Percentiles rank a stretch among this genome's conserved stretches.
These are phyloP conservation scores for Platismatia glauca DNA, from an alignment of 495 filamentous ascomycete genomes.

Conservation along the genomic window DNA sequence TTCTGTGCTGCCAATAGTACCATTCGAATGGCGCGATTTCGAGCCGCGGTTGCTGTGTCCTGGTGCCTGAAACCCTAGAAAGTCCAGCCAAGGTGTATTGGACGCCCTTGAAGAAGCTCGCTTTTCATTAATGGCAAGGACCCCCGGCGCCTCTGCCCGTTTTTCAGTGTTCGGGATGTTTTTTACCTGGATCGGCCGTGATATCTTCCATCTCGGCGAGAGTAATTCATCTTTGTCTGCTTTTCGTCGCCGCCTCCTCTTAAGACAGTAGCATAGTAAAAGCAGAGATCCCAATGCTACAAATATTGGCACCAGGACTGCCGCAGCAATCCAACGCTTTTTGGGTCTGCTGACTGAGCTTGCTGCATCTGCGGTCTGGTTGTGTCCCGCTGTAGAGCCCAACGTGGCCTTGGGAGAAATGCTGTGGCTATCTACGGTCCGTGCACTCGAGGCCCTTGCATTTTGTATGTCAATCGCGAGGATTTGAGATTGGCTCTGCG, in stretches of 20 bases:
- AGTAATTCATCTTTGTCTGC: not conserved
- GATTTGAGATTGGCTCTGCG: slow-evolving; percentile 36
- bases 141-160: not conserved
- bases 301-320: slow-evolving; percentile 36
- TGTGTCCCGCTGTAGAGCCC: not conserved
- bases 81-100: slow-evolving; percentile 11
- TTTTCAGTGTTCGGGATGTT: not conserved
- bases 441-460: slow-evolving; percentile 6
- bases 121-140: not conserved
- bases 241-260: slow-evolving; percentile 26
- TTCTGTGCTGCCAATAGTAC: not conserved
- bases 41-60: slow-evolving; percentile 8
- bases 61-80: slow-evolving; percentile 4
- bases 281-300: slow-evolving; percentile 30
- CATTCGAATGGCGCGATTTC: slow-evolving; percentile 8
- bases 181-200: slow-evolving; percentile 1
- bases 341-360: slow-evolving; percentile 8
- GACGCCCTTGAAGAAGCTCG: slow-evolving; percentile 11
- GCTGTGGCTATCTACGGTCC: not conserved
- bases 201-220: slow-evolving; percentile 3
- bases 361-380: not conserved
- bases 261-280: slow-evolving; percentile 38
- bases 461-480: slow-evolving; percentile 43
- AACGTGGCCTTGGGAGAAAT: slow-evolving; percentile 2
- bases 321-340: slow-evolving; percentile 40